These are phyloP conservation scores for Sarcocystis neurona DNA, from an alignment of 169 alveolate genomes.

Conservation along the genomic window DNA sequence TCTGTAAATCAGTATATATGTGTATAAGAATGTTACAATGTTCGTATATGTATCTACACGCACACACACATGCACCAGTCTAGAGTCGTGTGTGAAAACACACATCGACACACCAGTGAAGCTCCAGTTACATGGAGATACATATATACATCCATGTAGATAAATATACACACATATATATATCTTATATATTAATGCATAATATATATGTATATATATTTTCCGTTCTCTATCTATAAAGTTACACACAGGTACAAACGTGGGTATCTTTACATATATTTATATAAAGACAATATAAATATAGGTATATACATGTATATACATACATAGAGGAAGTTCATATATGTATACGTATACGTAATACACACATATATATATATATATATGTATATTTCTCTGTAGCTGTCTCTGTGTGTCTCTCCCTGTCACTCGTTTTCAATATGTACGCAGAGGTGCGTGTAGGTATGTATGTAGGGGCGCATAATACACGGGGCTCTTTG, in stretches of 20 bases:
- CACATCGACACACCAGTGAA: background rate
- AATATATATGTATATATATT: slow-evolving; percentile 1
- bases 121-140: background rate
- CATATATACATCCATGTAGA: background rate
- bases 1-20: too few relatives aligned
- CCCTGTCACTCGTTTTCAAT: background rate
- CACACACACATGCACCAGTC: background rate
- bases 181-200: too few relatives aligned
- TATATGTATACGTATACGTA: too few relatives aligned
- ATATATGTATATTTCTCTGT: background rate
- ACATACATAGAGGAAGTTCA: background rate
- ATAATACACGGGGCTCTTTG: background rate
- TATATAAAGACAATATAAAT: background rate
- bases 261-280: too few relatives aligned
- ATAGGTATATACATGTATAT: background rate
- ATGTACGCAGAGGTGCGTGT: background rate
- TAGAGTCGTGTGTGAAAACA: too few relatives aligned
- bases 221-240: background rate
- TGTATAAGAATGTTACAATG: background rate
- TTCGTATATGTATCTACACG: background rate
- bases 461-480: background rate
- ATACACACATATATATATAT: slow-evolving; percentile 9
- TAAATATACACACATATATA: background rate
- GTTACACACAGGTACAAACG: background rate
- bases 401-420: background rate